Evolutionary conservation across 176 grass and related monocot genomes (phyloP).

Genomic region (Secale cereale): DNA sequence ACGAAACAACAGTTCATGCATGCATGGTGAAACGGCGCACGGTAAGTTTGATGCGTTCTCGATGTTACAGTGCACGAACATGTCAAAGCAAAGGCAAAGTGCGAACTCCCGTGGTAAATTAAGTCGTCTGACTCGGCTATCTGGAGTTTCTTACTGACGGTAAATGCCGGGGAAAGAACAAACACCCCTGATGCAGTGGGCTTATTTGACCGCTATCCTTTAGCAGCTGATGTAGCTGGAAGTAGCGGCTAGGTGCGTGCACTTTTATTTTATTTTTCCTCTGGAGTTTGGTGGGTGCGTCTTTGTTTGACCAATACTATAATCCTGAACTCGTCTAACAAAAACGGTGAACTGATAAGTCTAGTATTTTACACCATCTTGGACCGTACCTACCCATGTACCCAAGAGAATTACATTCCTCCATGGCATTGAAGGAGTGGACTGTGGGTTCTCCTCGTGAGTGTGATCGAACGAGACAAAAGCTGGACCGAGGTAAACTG

Average conservation of each 20-base stretch:
- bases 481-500: not conserved
- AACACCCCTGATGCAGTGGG: not conserved
- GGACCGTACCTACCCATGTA: not conserved
- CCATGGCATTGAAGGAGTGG: not conserved
- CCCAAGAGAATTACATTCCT: too few species aligned
- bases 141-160: not conserved
- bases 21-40: not conserved
- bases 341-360: too few species aligned
- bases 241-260: not conserved
- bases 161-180: not conserved
- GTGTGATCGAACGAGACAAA: not conserved
- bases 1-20: not conserved
- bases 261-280: not conserved
- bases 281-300: not conserved
- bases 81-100: not conserved
- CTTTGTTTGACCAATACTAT: not conserved
- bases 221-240: not conserved
- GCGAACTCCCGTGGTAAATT: not conserved
- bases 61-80: not conserved
- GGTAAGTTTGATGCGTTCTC: not conserved
- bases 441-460: not conserved
- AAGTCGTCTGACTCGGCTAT: not conserved
- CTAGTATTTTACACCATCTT: not conserved
- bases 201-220: slow-evolving; percentile 26
- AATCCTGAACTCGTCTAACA: not conserved